These are phyloP conservation scores for Colletotrichum gigasporum DNA, from an alignment of 2,329 filamentous ascomycete species.

Conservation along the genomic window DNA sequence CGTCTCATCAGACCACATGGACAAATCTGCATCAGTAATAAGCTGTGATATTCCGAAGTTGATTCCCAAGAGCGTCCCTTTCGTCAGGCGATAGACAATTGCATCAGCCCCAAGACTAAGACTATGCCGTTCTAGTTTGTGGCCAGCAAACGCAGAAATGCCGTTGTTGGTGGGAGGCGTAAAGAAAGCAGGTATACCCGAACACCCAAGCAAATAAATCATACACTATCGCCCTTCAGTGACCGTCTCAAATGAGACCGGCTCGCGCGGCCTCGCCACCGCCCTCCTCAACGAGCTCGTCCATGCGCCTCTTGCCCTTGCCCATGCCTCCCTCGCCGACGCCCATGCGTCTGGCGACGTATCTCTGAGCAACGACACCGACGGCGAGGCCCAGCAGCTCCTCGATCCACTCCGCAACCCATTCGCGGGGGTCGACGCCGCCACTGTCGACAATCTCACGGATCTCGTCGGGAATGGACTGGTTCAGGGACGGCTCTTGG, in stretches of 20 bases:
- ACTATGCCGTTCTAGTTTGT: neutral
- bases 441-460: conserved; percentile 80
- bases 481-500: conserved; percentile 40
- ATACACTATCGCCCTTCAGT: neutral
- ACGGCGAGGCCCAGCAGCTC: conserved; percentile 81
- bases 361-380: conserved; percentile 90
- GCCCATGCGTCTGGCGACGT: conserved; percentile 94
- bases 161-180: neutral
- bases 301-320: conserved; percentile 68
- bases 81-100: neutral
- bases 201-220: conserved; percentile 22
- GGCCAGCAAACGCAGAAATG: conserved; percentile 5
- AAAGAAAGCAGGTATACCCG: conserved; percentile 27
- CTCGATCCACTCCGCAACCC: conserved; percentile 98
- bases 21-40: no score
- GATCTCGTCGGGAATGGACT: conserved; percentile 80
- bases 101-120: neutral
- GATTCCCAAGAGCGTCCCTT: neutral
- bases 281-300: conserved; percentile 61
- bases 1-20: no score
- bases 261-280: conserved; percentile 32
- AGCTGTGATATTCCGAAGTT: neutral
- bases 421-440: conserved; percentile 90
- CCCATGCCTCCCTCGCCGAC: conserved; percentile 82
- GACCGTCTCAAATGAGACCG: conserved; percentile 23